Base-by-base conservation (phyloP, 192 early-diverging fungal genomes). In the Entomortierella chlamydospora region DNA sequence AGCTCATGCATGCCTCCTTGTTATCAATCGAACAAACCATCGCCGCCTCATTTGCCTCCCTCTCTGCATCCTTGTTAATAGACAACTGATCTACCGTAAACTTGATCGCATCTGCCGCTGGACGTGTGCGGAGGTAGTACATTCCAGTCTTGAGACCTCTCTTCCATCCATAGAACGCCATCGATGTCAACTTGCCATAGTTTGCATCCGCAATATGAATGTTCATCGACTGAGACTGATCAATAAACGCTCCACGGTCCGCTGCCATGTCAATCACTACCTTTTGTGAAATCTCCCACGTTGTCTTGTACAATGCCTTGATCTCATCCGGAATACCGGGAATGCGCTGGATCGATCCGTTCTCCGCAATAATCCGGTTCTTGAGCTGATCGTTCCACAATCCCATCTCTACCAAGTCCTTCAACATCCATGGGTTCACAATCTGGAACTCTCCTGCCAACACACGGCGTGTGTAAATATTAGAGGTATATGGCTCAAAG, bases 111-210 rank as follows among this genome's bases (percentile, higher is more conserved):
- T 98, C 96, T 17, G 89, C 95, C 17, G 97, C 96, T n/a, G 97
- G 96, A 37, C 95, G 89, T 11, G 96, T 95, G 45, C 97, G 93
- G 58, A 99, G 84, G 82, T 99, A 99, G 84, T 99, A 99, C 97
- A 97, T 97, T 51, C 97, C 97, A 10, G 97, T 99, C 92, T 99
- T 99, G 22, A 99, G 87, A 3, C 97, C 97, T 84, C 93, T 92
- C 86, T 95, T 94, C 96, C 97, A 98, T 17, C 94, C 97, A 81
- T 98, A 97, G 72, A 99, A 98, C 83, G 98, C 96, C 97, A 99
- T 99, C 39, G 87, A 90, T 9, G 97, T 96, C 66, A 99, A 86
- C 83, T 96, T 97, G 80, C 93, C 94, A 84, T 92, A 97, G 82
- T 93, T 96, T 12, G 95, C 90, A 55, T 95, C 94, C n/a, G 92